Base-by-base conservation (phyloP, 73 alveolate species). In the Paramecium pentaurelia region DNA sequence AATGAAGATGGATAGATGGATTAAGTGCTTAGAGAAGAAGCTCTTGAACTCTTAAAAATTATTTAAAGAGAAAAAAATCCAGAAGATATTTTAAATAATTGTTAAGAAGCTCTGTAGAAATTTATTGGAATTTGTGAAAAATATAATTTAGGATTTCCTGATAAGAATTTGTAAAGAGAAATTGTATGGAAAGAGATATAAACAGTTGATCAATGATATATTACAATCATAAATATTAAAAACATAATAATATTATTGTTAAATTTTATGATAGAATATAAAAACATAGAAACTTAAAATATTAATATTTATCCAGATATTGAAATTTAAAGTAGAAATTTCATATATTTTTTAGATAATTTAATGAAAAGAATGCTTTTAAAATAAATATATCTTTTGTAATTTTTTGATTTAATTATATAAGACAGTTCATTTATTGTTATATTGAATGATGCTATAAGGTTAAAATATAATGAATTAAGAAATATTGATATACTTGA, bases 61-160 rank as follows among this genome's bases (percentile, higher is more conserved):
- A 30, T 75, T 22, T 45, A 40, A 18, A 20, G 54, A 80, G 49
- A 80, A 64, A 80, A 18, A 49, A 22, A 20, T 47, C 91, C 91
- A 9, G 91, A 80, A 20, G 91, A 80, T 1, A 80, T 80, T 60
- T 9, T 25, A 47, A 47, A 40, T 11, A 47, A 40, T 80, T 20
- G 58, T 12, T 22, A 49, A 2, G 34, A 80, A 8, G 91, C 49
- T 8, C 30, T 80, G 30, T 8, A 80, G 11, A 40, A 38, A 12
- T 42, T 77, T 42, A 45, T 77, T 12, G 68, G 32, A 38, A 12
- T 80, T 45, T 42, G 71, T 45, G 75, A 80, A 80, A 32, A 80
- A 18, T 14, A 80, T 44, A 64, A 80, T 25, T 49, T 80, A 27
- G 91, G 91, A 47, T 80, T 80, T 47, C 91, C 91, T 4, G 51